These are phyloP conservation scores for Penicillium cosmopolitanum DNA, from an alignment of 495 filamentous ascomycete genomes.

Conservation along the genomic window DNA sequence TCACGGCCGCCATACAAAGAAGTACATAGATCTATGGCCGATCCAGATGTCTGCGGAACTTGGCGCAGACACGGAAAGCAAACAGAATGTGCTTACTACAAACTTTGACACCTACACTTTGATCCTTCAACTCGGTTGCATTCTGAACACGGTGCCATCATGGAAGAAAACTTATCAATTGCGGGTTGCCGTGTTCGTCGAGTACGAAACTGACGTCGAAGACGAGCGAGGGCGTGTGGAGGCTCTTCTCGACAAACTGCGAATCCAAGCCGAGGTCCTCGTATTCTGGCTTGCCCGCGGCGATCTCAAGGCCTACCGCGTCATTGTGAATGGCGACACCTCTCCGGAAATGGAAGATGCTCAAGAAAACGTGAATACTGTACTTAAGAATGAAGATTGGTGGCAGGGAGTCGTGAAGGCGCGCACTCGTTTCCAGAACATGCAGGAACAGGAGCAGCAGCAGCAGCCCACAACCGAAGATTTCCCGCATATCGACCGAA, in stretches of 20 bases:
- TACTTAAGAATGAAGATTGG: constrained; percentile 74
- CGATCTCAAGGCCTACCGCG: constrained; percentile 70
- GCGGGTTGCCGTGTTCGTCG: constrained; percentile 83
- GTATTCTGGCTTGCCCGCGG: constrained; percentile 85
- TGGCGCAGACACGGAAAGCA: constrained; percentile 59
- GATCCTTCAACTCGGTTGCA: constrained; percentile 84
- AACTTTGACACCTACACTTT: constrained; percentile 93
- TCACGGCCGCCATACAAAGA: constrained; percentile 63
- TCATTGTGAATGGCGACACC: constrained; percentile 71
- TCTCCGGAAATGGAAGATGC: constrained; percentile 46
- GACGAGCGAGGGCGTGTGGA: constrained; percentile 77
- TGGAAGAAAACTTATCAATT: constrained; percentile 79
- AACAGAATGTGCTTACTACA: constrained; percentile 75
- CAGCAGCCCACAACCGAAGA: constrained; percentile 14
- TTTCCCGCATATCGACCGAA: constrained; percentile 28
- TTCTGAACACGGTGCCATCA: constrained; percentile 77
- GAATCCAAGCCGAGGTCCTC: constrained; percentile 77
- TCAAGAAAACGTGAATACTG: constrained; percentile 56
- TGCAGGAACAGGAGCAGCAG: constrained; percentile 17
- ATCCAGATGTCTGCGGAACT: constrained; percentile 85
- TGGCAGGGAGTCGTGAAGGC: constrained; percentile 75
- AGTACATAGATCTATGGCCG: constrained; percentile 87
- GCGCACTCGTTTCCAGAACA: constrained; percentile 44
- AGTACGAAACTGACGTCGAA: constrained; percentile 83
- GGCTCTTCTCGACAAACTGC: constrained; percentile 74